Conservation (phyloP, 176 grass and related monocot genomes). For the Musa itinerans region DNA sequence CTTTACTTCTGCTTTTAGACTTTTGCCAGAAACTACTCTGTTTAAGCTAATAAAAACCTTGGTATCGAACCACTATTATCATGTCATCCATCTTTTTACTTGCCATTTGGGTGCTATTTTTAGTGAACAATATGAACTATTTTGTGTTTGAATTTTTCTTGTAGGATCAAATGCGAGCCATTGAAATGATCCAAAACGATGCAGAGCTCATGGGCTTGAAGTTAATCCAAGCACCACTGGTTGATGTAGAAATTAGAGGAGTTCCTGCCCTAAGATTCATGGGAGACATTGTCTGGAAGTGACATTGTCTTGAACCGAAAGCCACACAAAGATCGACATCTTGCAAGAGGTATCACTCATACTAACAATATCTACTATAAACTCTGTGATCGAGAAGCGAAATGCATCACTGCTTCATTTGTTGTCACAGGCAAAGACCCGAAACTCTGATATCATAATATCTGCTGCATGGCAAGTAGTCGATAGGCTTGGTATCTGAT, state of each 20-base stretch:
- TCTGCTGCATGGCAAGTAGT: background rate
- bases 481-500: background rate
- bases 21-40: background rate
- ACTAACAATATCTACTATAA: background rate
- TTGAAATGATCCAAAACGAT: slow-evolving; percentile 79
- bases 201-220: slow-evolving; percentile 58
- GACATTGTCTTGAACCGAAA: background rate
- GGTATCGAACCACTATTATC: background rate
- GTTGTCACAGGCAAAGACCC: background rate
- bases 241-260: slow-evolving; percentile 96
- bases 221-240: slow-evolving; percentile 76
- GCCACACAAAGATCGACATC: background rate
- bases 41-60: background rate
- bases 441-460: background rate
- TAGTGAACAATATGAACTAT: background rate
- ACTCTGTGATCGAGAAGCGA: background rate
- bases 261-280: slow-evolving; percentile 94
- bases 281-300: slow-evolving; percentile 93
- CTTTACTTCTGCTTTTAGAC: background rate
- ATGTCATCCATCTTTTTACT: background rate
- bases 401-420: background rate
- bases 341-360: background rate
- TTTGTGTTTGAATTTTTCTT: background rate
- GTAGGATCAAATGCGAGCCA: slow-evolving; percentile 83
- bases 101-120: background rate